Evolutionary conservation across 345 rosid species (phyloP).

Genomic region (Populus simonii): DNA sequence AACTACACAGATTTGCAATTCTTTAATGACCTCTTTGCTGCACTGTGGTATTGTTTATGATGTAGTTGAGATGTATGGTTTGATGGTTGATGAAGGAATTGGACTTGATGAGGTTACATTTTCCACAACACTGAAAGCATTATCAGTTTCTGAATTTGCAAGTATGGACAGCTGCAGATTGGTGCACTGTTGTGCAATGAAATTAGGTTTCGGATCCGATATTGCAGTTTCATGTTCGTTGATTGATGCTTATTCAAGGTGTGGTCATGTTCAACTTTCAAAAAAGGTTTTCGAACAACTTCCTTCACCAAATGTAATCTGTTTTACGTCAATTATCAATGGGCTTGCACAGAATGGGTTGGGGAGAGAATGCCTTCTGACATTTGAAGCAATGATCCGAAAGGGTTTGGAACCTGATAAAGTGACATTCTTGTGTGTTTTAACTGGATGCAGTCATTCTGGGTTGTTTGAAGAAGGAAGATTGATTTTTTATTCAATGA

Average conservation of each 20-base stretch:
- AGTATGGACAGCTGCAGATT: constrained; percentile 40
- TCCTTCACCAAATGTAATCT: constrained; percentile 54
- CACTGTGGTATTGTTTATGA: constrained; percentile 52
- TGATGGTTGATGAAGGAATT: constrained; percentile 71
- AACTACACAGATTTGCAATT: constrained; percentile 58
- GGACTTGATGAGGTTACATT: constrained; percentile 66
- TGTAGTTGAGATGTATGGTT: constrained; percentile 61
- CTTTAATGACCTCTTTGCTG: constrained; percentile 65
- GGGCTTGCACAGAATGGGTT: constrained; percentile 60
- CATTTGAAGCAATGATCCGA: constrained; percentile 52
- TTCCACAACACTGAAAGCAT: constrained; percentile 60
- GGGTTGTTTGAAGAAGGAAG: constrained; percentile 77
- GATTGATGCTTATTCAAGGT: constrained; percentile 63
- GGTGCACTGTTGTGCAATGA: constrained; percentile 61
- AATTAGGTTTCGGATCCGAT: constrained; percentile 52
- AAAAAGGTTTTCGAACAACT: constrained; percentile 44
- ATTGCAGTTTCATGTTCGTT: constrained; percentile 69
- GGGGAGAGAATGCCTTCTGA: constrained; percentile 60
- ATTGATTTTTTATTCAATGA: constrained; percentile 44
- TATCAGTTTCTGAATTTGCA: constrained; percentile 39
- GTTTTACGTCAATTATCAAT: constrained; percentile 65
- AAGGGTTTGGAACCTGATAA: constrained; percentile 59
- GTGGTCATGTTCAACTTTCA: constrained; percentile 56
- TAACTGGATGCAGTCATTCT: constrained; percentile 69
- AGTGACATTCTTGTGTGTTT: constrained; percentile 62